Percentiles rank a stretch among this genome's conserved stretches.
Evolutionary conservation across 225 moss, liverwort and hornwort species (phyloP).

Genomic region (Sphagnum contortum): DNA sequence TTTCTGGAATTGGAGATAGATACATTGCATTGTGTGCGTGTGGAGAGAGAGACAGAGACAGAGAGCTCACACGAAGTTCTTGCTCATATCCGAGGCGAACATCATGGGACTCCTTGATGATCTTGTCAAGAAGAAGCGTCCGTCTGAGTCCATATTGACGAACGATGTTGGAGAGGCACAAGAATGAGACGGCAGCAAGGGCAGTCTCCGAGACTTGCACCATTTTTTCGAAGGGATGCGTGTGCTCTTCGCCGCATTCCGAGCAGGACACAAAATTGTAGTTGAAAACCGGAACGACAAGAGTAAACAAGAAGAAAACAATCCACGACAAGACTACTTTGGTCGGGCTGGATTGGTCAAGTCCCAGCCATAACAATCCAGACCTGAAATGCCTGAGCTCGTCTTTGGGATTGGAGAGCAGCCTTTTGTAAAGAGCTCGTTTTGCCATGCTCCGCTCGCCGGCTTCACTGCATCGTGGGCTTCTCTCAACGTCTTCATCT

Average conservation of each 20-base stretch:
- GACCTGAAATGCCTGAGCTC: slow-evolving; percentile 67
- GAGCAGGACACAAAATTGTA: slow-evolving; percentile 56
- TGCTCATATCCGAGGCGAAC: slow-evolving; percentile 55
- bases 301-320: slow-evolving; percentile 43
- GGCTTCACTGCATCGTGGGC: no score
- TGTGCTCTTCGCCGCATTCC: slow-evolving; percentile 53
- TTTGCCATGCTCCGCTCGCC: no score
- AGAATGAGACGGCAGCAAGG: slow-evolving; percentile 68
- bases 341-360: slow-evolving; percentile 59
- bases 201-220: slow-evolving; percentile 64
- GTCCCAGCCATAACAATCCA: slow-evolving; percentile 49
- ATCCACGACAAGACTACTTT: slow-evolving; percentile 59
- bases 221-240: slow-evolving; percentile 60
- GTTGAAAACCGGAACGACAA: slow-evolving; percentile 50
- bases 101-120: slow-evolving; percentile 41
- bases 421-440: no score
- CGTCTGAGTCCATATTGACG: slow-evolving; percentile 61
- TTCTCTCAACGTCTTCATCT: no score
- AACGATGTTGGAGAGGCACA: slow-evolving; percentile 58
- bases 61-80: slow-evolving; percentile 54
- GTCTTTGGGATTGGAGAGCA: slow-evolving; percentile 10
- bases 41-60: neutral
- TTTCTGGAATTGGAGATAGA: neutral
- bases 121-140: slow-evolving; percentile 64
- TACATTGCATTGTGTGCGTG: neutral